Percentiles rank a stretch among this genome's conserved stretches.
These are phyloP conservation scores for Aspergillus proliferans DNA, from an alignment of 2,329 filamentous ascomycete species.

Conservation along the genomic window DNA sequence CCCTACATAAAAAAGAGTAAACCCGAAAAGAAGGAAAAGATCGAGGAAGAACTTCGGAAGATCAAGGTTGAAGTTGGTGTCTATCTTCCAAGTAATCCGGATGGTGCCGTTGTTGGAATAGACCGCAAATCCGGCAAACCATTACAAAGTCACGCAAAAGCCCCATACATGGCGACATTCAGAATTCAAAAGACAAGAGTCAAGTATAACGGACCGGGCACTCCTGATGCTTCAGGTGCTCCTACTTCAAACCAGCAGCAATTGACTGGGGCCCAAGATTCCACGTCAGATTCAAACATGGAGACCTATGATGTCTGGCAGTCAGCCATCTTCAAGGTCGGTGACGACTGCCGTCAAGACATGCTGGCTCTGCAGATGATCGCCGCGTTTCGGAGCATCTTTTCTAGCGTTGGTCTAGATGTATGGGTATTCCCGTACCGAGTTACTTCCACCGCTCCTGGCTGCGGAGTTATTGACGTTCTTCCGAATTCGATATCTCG, in stretches of 20 bases:
- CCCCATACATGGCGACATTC: constrained; percentile 98
- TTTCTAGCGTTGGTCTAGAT: constrained; percentile 87
- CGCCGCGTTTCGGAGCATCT: constrained; percentile 92
- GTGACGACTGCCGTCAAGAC: constrained; percentile 96
- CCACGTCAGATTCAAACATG: constrained; percentile 20
- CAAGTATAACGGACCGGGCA: constrained; percentile 19
- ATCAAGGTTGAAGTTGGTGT: constrained; percentile 97
- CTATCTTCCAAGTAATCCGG: constrained; percentile 93
- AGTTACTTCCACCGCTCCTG: constrained; percentile 92
- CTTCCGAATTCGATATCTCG: constrained; percentile 95
- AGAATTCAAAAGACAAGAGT: constrained; percentile 73
- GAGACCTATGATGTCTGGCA: constrained; percentile 93
- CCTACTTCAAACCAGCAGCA: constrained; percentile 24
- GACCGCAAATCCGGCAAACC: constrained; percentile 97
- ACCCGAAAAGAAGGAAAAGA: constrained; percentile 97
- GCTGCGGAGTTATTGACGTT: constrained; percentile 96
- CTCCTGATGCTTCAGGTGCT: constrained; percentile 15
- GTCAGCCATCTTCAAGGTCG: constrained; percentile 98
- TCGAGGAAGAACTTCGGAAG: constrained; percentile 94
- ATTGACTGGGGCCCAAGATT: constrained; percentile 5
- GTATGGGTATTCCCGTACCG: constrained; percentile 97
- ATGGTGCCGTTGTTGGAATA: constrained; percentile 94
- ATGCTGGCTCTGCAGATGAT: constrained; percentile 97
- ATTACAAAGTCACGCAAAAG: constrained; percentile 94
- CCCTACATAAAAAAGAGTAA: constrained; percentile 88